Percentiles rank a stretch among this genome's conserved stretches.
phyloP scores from a whole-genome alignment of 148 eudicot genomes.

The Chenopodium album region DNA sequence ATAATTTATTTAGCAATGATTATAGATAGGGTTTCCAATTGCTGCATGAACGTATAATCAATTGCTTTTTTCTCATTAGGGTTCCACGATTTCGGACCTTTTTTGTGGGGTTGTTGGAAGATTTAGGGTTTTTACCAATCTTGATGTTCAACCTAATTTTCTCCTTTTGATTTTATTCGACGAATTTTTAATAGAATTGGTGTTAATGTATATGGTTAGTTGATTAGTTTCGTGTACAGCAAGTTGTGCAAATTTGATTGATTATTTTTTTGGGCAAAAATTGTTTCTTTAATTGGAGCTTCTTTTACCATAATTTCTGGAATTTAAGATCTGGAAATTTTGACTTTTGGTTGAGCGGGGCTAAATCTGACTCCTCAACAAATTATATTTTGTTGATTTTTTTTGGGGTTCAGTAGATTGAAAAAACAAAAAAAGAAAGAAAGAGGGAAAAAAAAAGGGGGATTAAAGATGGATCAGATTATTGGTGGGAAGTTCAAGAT shows the following conservation, averaged over 20 bases:
- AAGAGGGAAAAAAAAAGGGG: neutral
- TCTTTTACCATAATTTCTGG: constrained; percentile 12
- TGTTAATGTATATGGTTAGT: neutral
- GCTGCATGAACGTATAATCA: constrained; percentile 15
- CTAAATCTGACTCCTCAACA: constrained; percentile 20
- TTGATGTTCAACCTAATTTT: constrained; percentile 7
- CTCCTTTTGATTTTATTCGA: neutral
- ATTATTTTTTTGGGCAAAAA: neutral
- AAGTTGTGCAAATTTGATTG: constrained; percentile 18
- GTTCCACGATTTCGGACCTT: constrained; percentile 13
- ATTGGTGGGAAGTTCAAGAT: constrained; percentile 74
- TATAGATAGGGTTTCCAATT: constrained; percentile 5
- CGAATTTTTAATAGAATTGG: neutral
- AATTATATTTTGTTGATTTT: constrained; percentile 13
- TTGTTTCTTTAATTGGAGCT: neutral
- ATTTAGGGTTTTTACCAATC: constrained; percentile 34
- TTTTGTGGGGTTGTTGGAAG: neutral
- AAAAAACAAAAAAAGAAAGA: constrained; percentile 6
- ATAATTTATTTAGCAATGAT: constrained; percentile 2
- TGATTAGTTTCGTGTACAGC: constrained; percentile 20
- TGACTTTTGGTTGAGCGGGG: constrained; percentile 22
- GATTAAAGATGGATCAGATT: constrained; percentile 62
- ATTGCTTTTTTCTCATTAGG: constrained; percentile 23
- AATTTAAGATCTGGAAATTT: constrained; percentile 6
- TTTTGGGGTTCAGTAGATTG: constrained; percentile 16